phyloP scores from a whole-genome alignment of 495 filamentous ascomycete species.

The Penicillium roqueforti region DNA sequence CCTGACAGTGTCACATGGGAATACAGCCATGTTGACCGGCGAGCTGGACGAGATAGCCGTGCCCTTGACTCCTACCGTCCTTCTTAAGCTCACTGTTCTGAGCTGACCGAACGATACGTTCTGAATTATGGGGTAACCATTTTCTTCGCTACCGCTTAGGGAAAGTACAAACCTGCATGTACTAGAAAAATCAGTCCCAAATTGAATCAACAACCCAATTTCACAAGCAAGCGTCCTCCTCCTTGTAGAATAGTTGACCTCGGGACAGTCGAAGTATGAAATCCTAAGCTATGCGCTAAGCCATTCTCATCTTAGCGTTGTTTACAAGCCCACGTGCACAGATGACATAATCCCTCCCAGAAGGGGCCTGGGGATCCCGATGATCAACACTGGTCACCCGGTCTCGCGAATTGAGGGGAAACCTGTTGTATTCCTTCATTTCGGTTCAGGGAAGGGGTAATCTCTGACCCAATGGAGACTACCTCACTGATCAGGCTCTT shows the following conservation, averaged over 20 bases:
- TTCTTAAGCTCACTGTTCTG: neutral
- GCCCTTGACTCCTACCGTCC: constrained; percentile 4
- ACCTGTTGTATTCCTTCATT: neutral
- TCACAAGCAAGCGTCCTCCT: neutral
- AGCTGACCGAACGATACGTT: neutral
- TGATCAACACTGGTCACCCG: constrained; percentile 9
- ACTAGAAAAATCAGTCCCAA: neutral
- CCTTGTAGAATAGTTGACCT: neutral
- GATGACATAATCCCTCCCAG: constrained; percentile 1
- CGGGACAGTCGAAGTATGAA: neutral
- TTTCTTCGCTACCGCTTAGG: neutral
- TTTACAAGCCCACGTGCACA: constrained; percentile 1
- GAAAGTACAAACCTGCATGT: neutral
- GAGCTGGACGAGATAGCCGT: neutral
- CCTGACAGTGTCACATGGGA: neutral
- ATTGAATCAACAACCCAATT: neutral
- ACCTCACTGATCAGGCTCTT: neutral
- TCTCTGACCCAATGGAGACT: neutral
- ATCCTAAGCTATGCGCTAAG: neutral
- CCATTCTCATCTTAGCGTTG: constrained; percentile 1
- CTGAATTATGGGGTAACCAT: neutral
- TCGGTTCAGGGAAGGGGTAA: neutral
- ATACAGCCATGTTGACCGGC: neutral
- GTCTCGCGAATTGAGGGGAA: neutral
- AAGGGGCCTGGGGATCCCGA: neutral